A percentile compares a stretch with the other conserved stretches of the same genome.
phyloP scores from a whole-genome alignment of 2,329 filamentous ascomycete genomes.

The Hymenoscyphus fructigenus region DNA sequence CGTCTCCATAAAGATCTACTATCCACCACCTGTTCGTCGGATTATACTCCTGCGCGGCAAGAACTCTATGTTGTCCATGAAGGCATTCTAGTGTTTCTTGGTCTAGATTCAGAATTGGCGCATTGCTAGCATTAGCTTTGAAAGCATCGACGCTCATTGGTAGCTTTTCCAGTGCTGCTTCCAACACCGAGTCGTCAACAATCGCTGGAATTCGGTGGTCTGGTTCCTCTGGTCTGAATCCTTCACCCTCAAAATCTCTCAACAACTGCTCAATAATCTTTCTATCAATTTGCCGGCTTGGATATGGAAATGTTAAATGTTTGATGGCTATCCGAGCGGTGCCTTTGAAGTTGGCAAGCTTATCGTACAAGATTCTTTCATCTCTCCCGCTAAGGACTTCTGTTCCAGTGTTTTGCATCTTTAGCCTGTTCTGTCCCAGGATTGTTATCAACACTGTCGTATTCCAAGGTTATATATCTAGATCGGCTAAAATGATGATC shows the following conservation, averaged over 20 bases:
- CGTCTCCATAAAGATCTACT: too few relatives aligned
- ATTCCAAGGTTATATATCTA: background rate
- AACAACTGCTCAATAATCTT: constrained; percentile 18
- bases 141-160: too few relatives aligned
- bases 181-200: background rate
- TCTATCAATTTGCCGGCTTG: constrained; percentile 13
- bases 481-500: too few relatives aligned
- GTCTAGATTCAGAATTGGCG: too few relatives aligned
- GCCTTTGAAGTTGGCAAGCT: constrained; percentile 5
- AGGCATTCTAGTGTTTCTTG: too few relatives aligned
- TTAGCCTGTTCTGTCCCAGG: background rate
- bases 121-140: too few relatives aligned
- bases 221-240: constrained; percentile 16
- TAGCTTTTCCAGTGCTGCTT: background rate
- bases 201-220: background rate
- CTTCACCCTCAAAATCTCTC: constrained; percentile 19
- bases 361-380: constrained; percentile 7
- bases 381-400: constrained; percentile 5
- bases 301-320: constrained; percentile 21
- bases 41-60: too few relatives aligned
- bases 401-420: background rate
- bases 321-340: constrained; percentile 6
- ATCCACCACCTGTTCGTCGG: too few relatives aligned
- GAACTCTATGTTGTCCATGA: too few relatives aligned
- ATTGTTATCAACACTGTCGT: background rate